Base-by-base conservation (phyloP, 1,284 basidiomycete genomes). In the Naganishia sp. region DNA sequence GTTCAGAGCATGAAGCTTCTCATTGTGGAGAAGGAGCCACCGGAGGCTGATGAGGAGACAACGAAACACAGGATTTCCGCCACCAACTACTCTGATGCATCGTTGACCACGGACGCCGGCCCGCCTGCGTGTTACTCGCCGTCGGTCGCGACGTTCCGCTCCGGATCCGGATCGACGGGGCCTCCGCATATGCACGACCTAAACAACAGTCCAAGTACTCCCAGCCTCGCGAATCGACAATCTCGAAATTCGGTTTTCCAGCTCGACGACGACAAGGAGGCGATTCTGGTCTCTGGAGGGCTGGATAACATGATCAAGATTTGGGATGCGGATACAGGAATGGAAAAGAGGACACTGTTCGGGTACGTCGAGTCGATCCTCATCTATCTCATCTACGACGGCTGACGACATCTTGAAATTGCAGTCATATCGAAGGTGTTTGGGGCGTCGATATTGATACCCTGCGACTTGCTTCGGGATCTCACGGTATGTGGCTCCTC, bases 241-340 rank as follows among this genome's bases (percentile, higher is more conserved):
- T 42, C 69, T 55, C 59, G 55, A n/a, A 59, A 48, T 42, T 43
- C 59, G 2, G 31, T 56, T 23, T 56, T 57, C 45, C 28, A 55
- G 21, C 46, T 68, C 48, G 70, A 65, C 21, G 75, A 72, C 25
- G 74, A 77, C 57, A 79, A 78, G 73, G 74, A 78, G 65, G 88
- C 92, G 2, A 81, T 95, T 16, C 84, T 99, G 64, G 87, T 96
- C 67, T 92, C 92, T 0, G 94, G 94, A 6, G 90, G 89, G 72
- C 83, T 98, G 69, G 95, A 99, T 78, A 98, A 98, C 76, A 98
- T 94, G 16, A 88, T 99, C 81, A 94, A 93, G 78, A 75, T 95
- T 18, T 99, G 96, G 96, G 94, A 98, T 75, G 87, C 98, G 49
- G 91, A 95, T 71, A 87, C 87, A 1, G 92, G 90, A 31, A 86